Base-by-base conservation (phyloP, 2,329 filamentous ascomycete species). In the Trichoderma pleuroti region DNA sequence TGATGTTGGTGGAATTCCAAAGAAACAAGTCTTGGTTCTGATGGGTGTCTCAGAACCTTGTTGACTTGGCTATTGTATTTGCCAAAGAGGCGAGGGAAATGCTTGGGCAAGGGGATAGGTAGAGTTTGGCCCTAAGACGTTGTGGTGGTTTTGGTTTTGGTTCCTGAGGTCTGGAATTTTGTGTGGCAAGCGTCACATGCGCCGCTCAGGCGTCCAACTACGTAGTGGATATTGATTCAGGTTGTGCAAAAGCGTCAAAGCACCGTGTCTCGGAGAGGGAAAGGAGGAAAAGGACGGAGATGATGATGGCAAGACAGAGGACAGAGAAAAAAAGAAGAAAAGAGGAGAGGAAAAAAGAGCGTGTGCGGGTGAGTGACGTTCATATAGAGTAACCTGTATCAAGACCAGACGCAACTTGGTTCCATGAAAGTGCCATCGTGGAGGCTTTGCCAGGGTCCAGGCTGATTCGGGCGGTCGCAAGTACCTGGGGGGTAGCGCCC, bases 141-240 rank as follows among this genome's bases (percentile, higher is more conserved):
- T 34, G 36, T 30, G 18, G n/a, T 32, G 10, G 57, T 54, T 64
- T 64, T n/a, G 68, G 49, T 56, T 62, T n/a, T n/a, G n/a, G n/a
- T n/a, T 28, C 61, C 46, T 56, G 68, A 70, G 59, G 68, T 34
- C 68, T 42, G 34, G 59, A 59, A 46, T 49, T 69, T 63, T 18
- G 46, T 54, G 67, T 54, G 68, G 46, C 68, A 30, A 63, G 60
- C 30, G 68, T 70, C 68, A 70, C 68, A 70, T 70, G 68, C 61
- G 34, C 34, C 24, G 67, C 59, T 21, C 36, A 60, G 52, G 56
- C 32, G 30, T n/a, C 39, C 26, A 36, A 21, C 52, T 39, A 49
- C 12, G 11, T 21, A 49, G 63, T 28, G 54, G 60, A 32, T 63
- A 39, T 42, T 42, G 60, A 32, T 30, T 39, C 24, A 30, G 34